Percentiles rank a stretch among this genome's conserved stretches.
phyloP scores from a whole-genome alignment of 306 rosid species.

The Lathyrus oleraceus region DNA sequence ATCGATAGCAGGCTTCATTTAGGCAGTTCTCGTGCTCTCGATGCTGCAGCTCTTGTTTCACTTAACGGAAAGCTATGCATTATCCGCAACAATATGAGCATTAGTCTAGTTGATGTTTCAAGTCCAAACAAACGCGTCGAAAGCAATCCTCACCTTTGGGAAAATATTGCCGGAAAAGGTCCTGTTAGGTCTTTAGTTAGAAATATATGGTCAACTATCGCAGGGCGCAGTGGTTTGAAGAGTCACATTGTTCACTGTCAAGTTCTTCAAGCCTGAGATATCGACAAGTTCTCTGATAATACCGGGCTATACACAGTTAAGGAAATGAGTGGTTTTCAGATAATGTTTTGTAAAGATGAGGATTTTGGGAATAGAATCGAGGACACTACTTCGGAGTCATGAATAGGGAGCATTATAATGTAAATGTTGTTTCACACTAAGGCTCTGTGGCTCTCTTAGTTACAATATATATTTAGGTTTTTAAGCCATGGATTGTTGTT shows the following conservation, averaged over 20 bases:
- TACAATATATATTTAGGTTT: slow-evolving; percentile 48
- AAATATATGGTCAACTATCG: slow-evolving; percentile 86
- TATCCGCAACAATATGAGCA: slow-evolving; percentile 96
- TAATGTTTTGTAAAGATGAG: slow-evolving; percentile 42
- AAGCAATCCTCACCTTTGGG: slow-evolving; percentile 90
- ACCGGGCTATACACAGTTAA: slow-evolving; percentile 41
- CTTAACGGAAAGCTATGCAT: slow-evolving; percentile 96
- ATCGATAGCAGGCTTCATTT: slow-evolving; percentile 97
- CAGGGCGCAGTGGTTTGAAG: slow-evolving; percentile 85
- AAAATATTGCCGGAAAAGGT: slow-evolving; percentile 91
- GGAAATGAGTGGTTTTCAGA: slow-evolving; percentile 31
- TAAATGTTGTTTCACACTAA: slow-evolving; percentile 58
- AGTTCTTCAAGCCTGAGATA: slow-evolving; percentile 85
- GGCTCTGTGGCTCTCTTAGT: slow-evolving; percentile 42
- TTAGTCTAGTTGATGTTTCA: slow-evolving; percentile 84
- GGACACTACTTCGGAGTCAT: slow-evolving; percentile 51
- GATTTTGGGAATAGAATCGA: slow-evolving; percentile 58
- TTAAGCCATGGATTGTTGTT: slow-evolving; percentile 60
- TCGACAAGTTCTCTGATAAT: slow-evolving; percentile 13
- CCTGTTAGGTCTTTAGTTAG: slow-evolving; percentile 74
- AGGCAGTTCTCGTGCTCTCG: slow-evolving; percentile 84
- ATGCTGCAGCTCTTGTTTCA: slow-evolving; percentile 95
- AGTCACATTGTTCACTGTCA: slow-evolving; percentile 98
- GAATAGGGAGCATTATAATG: slow-evolving; percentile 65
- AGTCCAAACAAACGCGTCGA: slow-evolving; percentile 71